A percentile compares a stretch with the other conserved stretches of the same genome.
These are phyloP conservation scores for Scutellaria baicalensis DNA, from an alignment of 257 asterid species.

Conservation along the genomic window DNA sequence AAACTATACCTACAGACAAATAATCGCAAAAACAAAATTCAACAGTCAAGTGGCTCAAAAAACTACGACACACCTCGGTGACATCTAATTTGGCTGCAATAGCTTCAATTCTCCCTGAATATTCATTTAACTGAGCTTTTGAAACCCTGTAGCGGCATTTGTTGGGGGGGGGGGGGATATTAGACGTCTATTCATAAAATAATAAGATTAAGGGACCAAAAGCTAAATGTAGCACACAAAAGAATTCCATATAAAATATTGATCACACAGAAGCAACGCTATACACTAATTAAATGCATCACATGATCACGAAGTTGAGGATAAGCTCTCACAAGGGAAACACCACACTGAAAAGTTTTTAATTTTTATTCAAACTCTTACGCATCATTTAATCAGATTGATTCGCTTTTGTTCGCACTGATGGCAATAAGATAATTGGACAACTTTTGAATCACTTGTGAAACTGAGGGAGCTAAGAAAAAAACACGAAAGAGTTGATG, in stretches of 20 bases:
- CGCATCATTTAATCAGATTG: background rate
- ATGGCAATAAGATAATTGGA: background rate
- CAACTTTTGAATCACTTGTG: background rate
- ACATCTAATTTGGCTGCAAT: constrained; percentile 59
- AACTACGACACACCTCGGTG: constrained; percentile 32
- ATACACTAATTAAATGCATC: background rate
- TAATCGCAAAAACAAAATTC: background rate
- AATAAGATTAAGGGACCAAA: background rate
- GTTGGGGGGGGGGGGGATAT: background rate
- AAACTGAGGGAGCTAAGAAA: background rate
- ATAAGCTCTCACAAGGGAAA: background rate
- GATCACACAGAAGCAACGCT: background rate
- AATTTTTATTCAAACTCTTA: background rate
- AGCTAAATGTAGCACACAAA: background rate
- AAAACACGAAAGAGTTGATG: background rate
- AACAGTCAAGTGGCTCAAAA: background rate
- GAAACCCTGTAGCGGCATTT: constrained; percentile 43
- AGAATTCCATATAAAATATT: background rate
- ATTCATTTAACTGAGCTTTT: constrained; percentile 60
- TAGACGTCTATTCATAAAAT: background rate
- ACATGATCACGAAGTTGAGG: background rate
- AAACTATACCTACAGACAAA: background rate
- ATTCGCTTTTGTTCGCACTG: background rate
- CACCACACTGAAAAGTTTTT: background rate
- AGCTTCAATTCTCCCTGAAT: constrained; percentile 68